Evolutionary conservation across 139 green algal genomes (phyloP), one percentile per base, ranked within the genome.

Genomic region (Chlorella ohadii): DNA sequence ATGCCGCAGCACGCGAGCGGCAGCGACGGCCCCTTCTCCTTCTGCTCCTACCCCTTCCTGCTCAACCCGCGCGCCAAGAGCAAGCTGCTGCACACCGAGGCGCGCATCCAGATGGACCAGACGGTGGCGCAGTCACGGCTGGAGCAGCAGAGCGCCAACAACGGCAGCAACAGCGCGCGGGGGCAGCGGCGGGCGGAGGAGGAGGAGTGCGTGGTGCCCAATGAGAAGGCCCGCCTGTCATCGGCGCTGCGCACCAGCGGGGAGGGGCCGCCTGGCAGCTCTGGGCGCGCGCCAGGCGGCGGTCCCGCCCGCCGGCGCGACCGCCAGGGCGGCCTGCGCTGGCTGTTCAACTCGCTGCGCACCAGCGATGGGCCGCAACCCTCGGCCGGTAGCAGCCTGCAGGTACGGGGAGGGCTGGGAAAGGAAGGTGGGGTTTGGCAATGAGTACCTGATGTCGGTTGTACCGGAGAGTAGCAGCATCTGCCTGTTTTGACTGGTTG

Each of bases 31-130:
- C 94, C 94, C 79, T 98, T 98, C 87, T 95, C 89, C 75, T 98
- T 98, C 85, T 98, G 95, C 91, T 93, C 84, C 85, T 98, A 96
- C 91, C 93, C 96, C 66, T 98, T 98, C 89, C 89, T 98, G 81
- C 93, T 98, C 66, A 94, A 96, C 86, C 89, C 94, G 0, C 83
- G 92, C 38, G 96, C 96, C 75, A 98, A 98, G 90, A 92, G 78
- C 89, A 96, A 96, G 86, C 90, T 98, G 84, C 91, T 98, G 84
- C 94, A 95, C 70, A 91, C 88, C 13, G 92, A 95, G 81, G 92
- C 91, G 1, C 91, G 88, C 79, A 90, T 92, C 75, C 85, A 90
- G 82, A 94, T 94, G 91, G 88, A 89, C 17, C 88, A 86, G 71
- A 87, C 83, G 3, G 88, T 88, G 72, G 89, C 90, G 20, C 83